Base-by-base conservation (phyloP, 495 filamentous ascomycete species). In the Usnea hakonensis region DNA sequence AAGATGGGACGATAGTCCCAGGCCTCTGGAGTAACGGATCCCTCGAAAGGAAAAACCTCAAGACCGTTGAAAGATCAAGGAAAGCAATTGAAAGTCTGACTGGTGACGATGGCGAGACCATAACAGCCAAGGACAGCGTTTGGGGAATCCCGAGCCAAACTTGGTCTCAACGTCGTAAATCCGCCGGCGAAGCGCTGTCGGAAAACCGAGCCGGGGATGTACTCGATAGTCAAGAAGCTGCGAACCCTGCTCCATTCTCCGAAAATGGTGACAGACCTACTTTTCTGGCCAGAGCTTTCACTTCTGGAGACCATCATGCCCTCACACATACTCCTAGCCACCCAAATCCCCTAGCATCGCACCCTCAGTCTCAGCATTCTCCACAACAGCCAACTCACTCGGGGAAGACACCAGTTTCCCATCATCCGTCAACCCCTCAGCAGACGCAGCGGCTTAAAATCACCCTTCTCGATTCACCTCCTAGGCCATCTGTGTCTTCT, bases 121-220 rank as follows among this genome's bases (percentile, higher is more conserved):
- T 26, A 23, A 6, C 28, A 4, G 32, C n/a, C 38, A 30, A 57
- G 19, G 60, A 44, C 33, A 52, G 26, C 36, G 48, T 36, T 35
- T 69, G 67, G 67, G 55, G 60, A 21, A 28, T 58, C 50, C 64
- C 64, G 21, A 65, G 61, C 21, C 33, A 48, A 26, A 61, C 64
- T 14, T 69, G 67, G 67, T 55, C 57, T 19, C 52, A 64, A 35
- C 61, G 67, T 8, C 67, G 67, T 23, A 67, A 67, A 50, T 69
- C 67, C 28, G 67, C 64, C 11, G 67, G 64, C 14, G 64, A 66
- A 58, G 64, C 64, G 38, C 67, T 69, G 7, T 44, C 62, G 28
- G 44, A 23, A 40, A 62, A 57, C 19, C 38, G 43, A 38, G 17
- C 23, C 35, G n/a, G 32, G 16, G 37, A 36, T 17, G 14, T 37